Evolutionary conservation across 2,329 filamentous ascomycete genomes (phyloP).

Genomic region (Botrytis medusae): DNA sequence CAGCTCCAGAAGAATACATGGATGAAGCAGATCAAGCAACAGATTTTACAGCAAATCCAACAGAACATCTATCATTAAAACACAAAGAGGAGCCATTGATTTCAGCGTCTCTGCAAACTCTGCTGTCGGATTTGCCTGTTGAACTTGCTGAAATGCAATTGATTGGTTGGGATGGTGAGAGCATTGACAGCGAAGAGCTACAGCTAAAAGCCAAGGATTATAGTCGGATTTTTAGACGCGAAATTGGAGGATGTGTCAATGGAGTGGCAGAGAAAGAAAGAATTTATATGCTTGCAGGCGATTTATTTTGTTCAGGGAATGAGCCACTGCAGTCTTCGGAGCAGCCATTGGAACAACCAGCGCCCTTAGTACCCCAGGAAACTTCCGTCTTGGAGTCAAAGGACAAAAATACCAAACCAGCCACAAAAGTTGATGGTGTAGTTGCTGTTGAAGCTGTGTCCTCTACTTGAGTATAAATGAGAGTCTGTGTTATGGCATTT

Average conservation of each 20-base stretch:
- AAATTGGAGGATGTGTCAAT: constrained; percentile 64
- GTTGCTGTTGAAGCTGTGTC: background rate
- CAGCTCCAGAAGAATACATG: constrained; percentile 67
- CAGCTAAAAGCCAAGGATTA: constrained; percentile 52
- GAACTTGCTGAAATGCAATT: constrained; percentile 54
- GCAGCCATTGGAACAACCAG: background rate
- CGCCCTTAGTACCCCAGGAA: background rate
- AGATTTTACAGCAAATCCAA: constrained; percentile 37
- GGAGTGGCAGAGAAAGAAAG: constrained; percentile 26
- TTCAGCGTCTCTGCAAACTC: constrained; percentile 51
- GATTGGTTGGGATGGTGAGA: constrained; percentile 62
- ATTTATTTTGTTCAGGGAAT: constrained; percentile 38
- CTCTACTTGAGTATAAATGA: background rate
- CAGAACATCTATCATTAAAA: constrained; percentile 33
- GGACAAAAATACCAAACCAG: background rate
- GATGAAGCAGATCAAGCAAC: constrained; percentile 18
- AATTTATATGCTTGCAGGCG: constrained; percentile 24
- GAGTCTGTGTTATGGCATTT: background rate
- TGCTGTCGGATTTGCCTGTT: constrained; percentile 46
- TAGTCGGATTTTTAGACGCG: constrained; percentile 56
- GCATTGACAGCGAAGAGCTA: constrained; percentile 44
- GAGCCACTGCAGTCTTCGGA: constrained; percentile 15
- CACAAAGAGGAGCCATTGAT: constrained; percentile 43
- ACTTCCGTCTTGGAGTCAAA: constrained; percentile 4
- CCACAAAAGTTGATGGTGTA: background rate